Base-by-base conservation (phyloP, 345 rosid species). In the Mercurialis annua region DNA sequence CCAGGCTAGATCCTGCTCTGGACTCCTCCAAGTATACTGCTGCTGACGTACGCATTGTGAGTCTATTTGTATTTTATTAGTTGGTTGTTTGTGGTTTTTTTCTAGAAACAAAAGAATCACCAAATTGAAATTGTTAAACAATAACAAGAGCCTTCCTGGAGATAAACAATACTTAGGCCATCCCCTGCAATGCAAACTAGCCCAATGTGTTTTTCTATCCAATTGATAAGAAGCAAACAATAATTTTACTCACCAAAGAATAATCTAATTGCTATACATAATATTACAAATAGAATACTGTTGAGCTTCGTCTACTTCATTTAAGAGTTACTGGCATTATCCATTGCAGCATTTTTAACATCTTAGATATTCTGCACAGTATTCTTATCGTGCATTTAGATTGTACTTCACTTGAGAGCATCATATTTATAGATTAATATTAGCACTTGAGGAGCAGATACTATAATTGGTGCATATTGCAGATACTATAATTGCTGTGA, bases 1-100 rank as follows among this genome's bases (percentile, higher is more conserved):
- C 85, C 66, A 85, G 95, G 64, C 95, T 78, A 76, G 98, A 92
- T 59, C 91, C 92, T 78, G 73, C 79, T 14, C 71, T 72, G 51
- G 98, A 92, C 79, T 84, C 95, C 69, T 29, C 92, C 72, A 92
- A 88, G 82, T 92, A 88, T 77, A 85, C 95, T 78, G 98, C 97
- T 59, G 98, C 84, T 58, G 98, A 92, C 71, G 98, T 92, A 70
- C 97, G 98, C 82, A 90, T 90, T 83, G 98, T 92, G 77, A 87
- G 98, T 92, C 38, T 56, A 23, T 36, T 65, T 10, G 27, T 58
- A 16, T 10, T 26, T 1, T 9, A 20, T 10, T 71, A 26, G 3
- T 38, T 50, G 16, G 18, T 17, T 42, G 10, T 18, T 40, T 31
- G 0, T 14, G 10, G 27, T 54, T 31, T n/a, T 31, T n/a, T 2